These are phyloP conservation scores for Miamiensis avidus DNA, from an alignment of 169 alveolate genomes.

Conservation along the genomic window DNA sequence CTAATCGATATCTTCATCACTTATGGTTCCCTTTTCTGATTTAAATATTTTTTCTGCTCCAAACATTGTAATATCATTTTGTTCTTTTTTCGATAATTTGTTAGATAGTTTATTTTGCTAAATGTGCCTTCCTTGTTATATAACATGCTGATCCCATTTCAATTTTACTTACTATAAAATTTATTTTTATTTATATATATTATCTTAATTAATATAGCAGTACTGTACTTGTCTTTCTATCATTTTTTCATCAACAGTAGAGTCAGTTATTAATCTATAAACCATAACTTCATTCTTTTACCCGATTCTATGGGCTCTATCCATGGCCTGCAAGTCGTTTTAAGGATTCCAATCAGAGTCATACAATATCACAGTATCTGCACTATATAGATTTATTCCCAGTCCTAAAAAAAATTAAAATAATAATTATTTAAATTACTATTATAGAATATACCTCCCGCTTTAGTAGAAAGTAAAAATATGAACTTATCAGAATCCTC, in stretches of 20 bases:
- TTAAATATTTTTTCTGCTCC: constrained; percentile 90
- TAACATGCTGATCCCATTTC: constrained; percentile 94
- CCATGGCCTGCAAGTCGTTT: constrained; percentile 98
- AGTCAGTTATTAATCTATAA: constrained; percentile 93
- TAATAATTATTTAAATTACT: too few relatives aligned
- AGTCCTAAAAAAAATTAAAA: constrained; percentile 33
- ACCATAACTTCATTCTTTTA: constrained; percentile 96
- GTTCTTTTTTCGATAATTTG: constrained; percentile 74
- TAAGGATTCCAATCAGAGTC: constrained; percentile 98
- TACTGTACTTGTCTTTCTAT: constrained; percentile 92
- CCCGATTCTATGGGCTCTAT: constrained; percentile 99
- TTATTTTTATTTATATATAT: too few relatives aligned
- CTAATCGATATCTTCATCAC: constrained; percentile 83
- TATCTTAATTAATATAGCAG: not conserved
- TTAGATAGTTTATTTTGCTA: constrained; percentile 32
- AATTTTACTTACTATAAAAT: constrained; percentile 72
- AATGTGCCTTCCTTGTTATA: constrained; percentile 93
- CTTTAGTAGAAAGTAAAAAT: constrained; percentile 96
- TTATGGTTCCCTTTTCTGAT: constrained; percentile 63
- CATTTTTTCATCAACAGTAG: constrained; percentile 96
- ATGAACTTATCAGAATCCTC: constrained; percentile 94
- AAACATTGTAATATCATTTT: constrained; percentile 81
- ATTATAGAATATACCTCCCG: constrained; percentile 87
- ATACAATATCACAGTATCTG: constrained; percentile 94
- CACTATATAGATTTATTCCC: constrained; percentile 96